Evolutionary conservation across 768 basidiomycete species (phyloP).

Genomic region (Boletus fagicola): DNA sequence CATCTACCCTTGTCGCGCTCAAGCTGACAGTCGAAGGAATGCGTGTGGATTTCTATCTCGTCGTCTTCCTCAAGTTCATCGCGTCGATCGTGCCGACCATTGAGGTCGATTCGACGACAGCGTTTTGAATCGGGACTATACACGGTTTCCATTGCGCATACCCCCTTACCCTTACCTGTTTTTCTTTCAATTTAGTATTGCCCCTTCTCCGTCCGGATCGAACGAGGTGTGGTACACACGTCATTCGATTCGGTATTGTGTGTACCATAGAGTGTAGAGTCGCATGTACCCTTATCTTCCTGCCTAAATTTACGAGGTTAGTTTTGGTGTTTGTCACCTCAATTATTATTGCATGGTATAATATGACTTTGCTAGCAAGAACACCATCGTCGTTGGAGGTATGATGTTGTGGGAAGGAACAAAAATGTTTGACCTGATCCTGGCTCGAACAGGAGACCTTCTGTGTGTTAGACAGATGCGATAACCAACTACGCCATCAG

Average conservation of each 20-base stretch:
- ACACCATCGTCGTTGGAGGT: background rate
- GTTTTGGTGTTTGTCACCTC: background rate
- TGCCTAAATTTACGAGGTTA: slow-evolving; percentile 10
- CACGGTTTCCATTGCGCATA: slow-evolving; percentile 12
- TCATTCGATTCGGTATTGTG: background rate
- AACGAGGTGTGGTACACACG: background rate
- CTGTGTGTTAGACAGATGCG: slow-evolving; percentile 81
- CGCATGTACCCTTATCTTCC: slow-evolving; percentile 21
- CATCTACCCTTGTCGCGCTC: no score
- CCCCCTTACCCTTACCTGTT: slow-evolving; percentile 10
- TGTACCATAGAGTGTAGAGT: slow-evolving; percentile 28
- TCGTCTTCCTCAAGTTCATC: slow-evolving; percentile 99
- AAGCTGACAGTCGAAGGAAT: slow-evolving; percentile 91
- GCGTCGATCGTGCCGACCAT: slow-evolving; percentile 98
- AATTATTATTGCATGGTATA: background rate
- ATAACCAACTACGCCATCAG: slow-evolving; percentile 58
- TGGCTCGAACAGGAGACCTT: slow-evolving; percentile 70
- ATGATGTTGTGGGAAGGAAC: no score
- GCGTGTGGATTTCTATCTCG: slow-evolving; percentile 96
- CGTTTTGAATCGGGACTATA: slow-evolving; percentile 42
- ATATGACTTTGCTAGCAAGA: background rate
- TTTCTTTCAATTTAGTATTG: background rate
- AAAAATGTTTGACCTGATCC: slow-evolving; percentile 39
- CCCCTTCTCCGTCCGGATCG: slow-evolving; percentile 4
- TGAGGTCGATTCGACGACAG: slow-evolving; percentile 91